A percentile compares a stretch with the other conserved stretches of the same genome.
Conservation (phyloP, 176 grass and related monocot genomes). For the Lolium multiflorum region DNA sequence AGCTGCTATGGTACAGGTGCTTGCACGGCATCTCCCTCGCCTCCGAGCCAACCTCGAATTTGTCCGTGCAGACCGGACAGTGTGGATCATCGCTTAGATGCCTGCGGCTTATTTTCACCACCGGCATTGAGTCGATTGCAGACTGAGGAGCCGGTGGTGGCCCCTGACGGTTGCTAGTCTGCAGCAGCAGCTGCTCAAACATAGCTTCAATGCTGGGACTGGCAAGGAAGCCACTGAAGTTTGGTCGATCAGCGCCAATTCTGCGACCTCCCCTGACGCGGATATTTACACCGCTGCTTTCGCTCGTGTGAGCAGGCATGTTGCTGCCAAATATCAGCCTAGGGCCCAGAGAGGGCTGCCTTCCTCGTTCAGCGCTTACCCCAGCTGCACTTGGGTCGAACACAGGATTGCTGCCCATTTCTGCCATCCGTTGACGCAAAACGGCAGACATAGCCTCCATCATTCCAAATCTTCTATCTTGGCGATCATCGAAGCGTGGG, state of each 20-base stretch:
- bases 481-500: constrained; percentile 41
- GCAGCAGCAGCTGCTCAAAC: constrained; percentile 66
- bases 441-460: constrained; percentile 79
- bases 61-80: constrained; percentile 85
- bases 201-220: constrained; percentile 66
- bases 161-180: constrained; percentile 49
- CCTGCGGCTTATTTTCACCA: constrained; percentile 69
- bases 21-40: constrained; percentile 92
- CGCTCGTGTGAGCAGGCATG: constrained; percentile 35
- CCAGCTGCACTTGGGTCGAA: constrained; percentile 48
- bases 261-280: constrained; percentile 48
- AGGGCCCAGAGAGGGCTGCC: constrained; percentile 7
- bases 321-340: constrained; percentile 53
- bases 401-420: constrained; percentile 43
- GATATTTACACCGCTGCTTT: constrained; percentile 41
- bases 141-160: constrained; percentile 61
- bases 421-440: constrained; percentile 55
- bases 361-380: constrained; percentile 24
- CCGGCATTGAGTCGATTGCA: constrained; percentile 77
- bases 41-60: constrained; percentile 70
- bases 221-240: constrained; percentile 55
- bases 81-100: constrained; percentile 69
- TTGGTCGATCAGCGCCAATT: constrained; percentile 40
- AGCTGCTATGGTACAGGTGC: constrained; percentile 86
- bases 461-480: constrained; percentile 59